Percentiles rank a stretch among this genome's conserved stretches.
These are phyloP conservation scores for Candida michaelii DNA, from an alignment of 805 yeast species.

Conservation along the genomic window DNA sequence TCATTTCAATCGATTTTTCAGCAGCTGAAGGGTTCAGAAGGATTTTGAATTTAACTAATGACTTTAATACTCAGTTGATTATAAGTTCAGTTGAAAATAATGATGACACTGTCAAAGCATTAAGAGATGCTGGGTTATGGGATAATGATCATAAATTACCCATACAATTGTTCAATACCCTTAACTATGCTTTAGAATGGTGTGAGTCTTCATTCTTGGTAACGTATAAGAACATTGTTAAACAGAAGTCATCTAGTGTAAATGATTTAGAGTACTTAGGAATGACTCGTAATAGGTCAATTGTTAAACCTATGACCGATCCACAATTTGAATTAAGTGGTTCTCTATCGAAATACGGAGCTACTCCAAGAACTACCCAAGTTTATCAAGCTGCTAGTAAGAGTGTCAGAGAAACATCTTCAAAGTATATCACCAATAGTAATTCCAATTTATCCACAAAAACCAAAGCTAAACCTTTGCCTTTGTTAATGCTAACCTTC, in stretches of 20 bases:
- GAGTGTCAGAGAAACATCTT: conserved; percentile 33
- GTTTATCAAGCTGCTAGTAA: conserved; percentile 53
- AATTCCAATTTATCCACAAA: neutral
- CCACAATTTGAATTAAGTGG: conserved; percentile 21
- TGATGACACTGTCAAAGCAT: conserved; percentile 64
- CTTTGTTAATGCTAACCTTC: conserved; percentile 63
- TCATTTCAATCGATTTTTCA: conserved; percentile 81
- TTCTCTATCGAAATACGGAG: conserved; percentile 23
- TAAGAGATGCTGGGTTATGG: conserved; percentile 83
- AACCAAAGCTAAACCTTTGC: conserved; percentile 55
- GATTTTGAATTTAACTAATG: conserved; percentile 72
- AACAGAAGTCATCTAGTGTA: conserved; percentile 8
- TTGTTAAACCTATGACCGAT: conserved; percentile 9
- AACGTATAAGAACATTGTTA: conserved; percentile 44
- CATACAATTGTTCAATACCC: conserved; percentile 68
- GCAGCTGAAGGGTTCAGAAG: conserved; percentile 95
- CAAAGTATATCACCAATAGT: conserved; percentile 1
- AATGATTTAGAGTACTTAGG: conserved; percentile 14
- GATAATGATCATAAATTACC: conserved; percentile 38
- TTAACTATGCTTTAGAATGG: conserved; percentile 93
- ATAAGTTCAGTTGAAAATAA: conserved; percentile 74
- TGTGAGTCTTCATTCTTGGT: conserved; percentile 87
- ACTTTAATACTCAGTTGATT: conserved; percentile 67
- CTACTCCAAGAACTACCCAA: conserved; percentile 54
- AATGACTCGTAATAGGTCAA: conserved; percentile 16